phyloP scores from a whole-genome alignment of 768 basidiomycete genomes.

The Lentinula edodes region DNA sequence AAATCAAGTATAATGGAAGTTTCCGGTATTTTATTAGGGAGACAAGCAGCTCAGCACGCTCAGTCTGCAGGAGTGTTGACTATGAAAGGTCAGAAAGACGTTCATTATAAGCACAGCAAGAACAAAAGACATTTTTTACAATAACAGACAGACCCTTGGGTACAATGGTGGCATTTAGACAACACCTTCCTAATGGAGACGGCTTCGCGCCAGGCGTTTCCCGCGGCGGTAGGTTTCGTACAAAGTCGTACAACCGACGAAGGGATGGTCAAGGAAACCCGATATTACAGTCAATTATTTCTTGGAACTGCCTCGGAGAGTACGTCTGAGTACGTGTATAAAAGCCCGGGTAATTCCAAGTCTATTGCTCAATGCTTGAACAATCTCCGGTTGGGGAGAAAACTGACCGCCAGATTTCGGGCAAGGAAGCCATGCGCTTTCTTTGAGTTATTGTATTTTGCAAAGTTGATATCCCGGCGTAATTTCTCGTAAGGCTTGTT shows the following conservation, averaged over 20 bases:
- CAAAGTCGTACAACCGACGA: too few relatives aligned
- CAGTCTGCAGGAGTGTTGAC: neutral
- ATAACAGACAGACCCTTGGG: neutral
- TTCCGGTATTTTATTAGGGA: neutral
- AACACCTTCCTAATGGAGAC: slow-evolving; percentile 6
- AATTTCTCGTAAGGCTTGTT: neutral
- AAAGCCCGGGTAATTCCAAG: too few relatives aligned
- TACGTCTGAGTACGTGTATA: too few relatives aligned
- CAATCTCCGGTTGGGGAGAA: too few relatives aligned
- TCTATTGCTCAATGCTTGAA: too few relatives aligned
- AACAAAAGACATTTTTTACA: slow-evolving; percentile 5
- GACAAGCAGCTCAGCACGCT: slow-evolving; percentile 4
- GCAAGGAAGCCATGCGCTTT: neutral
- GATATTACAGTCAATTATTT: too few relatives aligned
- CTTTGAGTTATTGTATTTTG: neutral
- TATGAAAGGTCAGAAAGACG: neutral
- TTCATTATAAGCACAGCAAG: slow-evolving; percentile 1
- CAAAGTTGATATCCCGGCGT: neutral
- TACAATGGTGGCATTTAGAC: slow-evolving; percentile 3
- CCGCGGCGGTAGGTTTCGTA: neutral
- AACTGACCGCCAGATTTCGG: too few relatives aligned
- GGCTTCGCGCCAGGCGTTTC: neutral
- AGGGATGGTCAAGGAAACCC: too few relatives aligned
- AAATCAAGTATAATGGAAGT: neutral
- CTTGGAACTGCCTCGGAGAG: too few relatives aligned